Evolutionary conservation across 176 grass and related monocot genomes (phyloP).

Genomic region (Microstegium vimineum): DNA sequence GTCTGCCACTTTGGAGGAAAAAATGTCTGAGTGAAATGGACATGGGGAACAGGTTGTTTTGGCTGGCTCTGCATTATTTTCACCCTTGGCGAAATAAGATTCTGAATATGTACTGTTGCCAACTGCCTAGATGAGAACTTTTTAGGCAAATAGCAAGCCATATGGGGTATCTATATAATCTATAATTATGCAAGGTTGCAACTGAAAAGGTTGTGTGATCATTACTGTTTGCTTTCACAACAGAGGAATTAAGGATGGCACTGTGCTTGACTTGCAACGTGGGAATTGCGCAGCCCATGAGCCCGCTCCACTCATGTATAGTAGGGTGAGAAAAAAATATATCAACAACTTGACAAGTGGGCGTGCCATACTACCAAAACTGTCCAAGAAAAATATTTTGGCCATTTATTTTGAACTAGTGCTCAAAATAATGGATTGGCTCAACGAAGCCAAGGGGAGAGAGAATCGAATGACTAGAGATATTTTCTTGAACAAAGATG

Average conservation of each 20-base stretch:
- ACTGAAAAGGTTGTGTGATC: not conserved
- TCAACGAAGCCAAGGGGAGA: too few species aligned
- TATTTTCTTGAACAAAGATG: not conserved
- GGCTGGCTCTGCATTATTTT: conserved; percentile 10
- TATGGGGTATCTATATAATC: not conserved
- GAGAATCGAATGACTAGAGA: conserved; percentile 20
- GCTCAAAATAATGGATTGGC: not conserved
- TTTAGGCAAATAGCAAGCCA: not conserved
- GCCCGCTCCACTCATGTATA: too few species aligned
- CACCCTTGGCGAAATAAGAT: too few species aligned
- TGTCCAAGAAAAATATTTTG: not conserved
- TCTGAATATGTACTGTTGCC: too few species aligned
- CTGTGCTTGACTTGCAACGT: not conserved
- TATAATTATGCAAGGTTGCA: not conserved
- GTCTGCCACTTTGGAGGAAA: conserved; percentile 7
- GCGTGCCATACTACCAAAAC: not conserved
- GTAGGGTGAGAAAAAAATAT: not conserved
- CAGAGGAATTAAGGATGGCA: not conserved
- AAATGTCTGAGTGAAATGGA: not conserved
- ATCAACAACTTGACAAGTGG: not conserved
- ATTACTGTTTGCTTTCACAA: not conserved
- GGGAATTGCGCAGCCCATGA: not conserved
- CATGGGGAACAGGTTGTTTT: conserved; percentile 26
- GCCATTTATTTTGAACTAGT: not conserved
- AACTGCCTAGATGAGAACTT: not conserved